Conservation (phyloP, 2,329 filamentous ascomycete genomes). For the Fusarium denticulatum region DNA sequence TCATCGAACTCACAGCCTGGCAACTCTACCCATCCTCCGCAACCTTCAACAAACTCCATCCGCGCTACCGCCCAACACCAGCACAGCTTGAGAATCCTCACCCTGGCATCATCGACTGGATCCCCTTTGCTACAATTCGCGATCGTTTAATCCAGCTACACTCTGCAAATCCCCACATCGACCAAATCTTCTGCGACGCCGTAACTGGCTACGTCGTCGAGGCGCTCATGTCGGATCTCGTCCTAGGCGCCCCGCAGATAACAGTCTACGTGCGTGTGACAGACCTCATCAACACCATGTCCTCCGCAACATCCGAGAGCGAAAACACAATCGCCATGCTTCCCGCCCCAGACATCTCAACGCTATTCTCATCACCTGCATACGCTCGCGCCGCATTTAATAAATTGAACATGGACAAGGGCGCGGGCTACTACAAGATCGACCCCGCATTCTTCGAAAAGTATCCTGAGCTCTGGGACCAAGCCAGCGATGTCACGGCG, state of each 20-base stretch:
- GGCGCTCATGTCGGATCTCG: constrained; percentile 43
- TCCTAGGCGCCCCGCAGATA: constrained; percentile 38
- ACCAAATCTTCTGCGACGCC: constrained; percentile 48
- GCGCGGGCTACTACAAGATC: constrained; percentile 47
- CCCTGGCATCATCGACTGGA: constrained; percentile 47
- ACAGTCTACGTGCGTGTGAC: constrained; percentile 46
- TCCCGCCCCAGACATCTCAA: constrained; percentile 39
- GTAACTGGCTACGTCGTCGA: constrained; percentile 48
- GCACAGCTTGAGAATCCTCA: constrained; percentile 39
- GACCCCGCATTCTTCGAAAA: constrained; percentile 47
- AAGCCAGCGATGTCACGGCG: constrained; percentile 39
- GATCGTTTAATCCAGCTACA: constrained; percentile 45
- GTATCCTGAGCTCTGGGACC: constrained; percentile 47
- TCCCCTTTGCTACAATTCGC: constrained; percentile 45
- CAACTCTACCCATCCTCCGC: constrained; percentile 44
- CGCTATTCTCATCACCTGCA: constrained; percentile 35
- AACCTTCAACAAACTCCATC: constrained; percentile 44
- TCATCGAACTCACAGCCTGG: constrained; percentile 49
- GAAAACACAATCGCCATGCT: constrained; percentile 15
- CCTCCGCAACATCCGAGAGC: background rate
- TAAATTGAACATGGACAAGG: constrained; percentile 46
- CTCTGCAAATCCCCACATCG: constrained; percentile 45
- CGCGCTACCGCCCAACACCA: constrained; percentile 43
- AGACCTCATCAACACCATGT: constrained; percentile 45
- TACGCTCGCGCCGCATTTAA: constrained; percentile 43